Conservation (phyloP, 164 flowering plant species). For the Echeveria elegans region DNA sequence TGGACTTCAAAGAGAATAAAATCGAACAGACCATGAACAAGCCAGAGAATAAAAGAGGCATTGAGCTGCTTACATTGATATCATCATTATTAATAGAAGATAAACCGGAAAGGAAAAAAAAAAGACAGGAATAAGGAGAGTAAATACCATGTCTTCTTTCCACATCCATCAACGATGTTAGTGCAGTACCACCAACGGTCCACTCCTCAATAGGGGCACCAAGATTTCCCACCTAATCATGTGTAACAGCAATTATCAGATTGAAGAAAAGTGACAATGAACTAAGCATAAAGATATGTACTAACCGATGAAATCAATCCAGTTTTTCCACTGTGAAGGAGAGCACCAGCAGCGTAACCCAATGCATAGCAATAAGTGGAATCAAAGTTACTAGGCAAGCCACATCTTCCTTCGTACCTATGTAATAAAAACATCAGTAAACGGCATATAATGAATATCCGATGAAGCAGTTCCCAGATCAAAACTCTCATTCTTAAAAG, state of each 20-base stretch:
- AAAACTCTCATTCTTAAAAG: too few species aligned
- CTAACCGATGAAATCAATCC: slow-evolving; percentile 91
- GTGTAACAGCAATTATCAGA: not conserved
- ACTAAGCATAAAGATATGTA: slow-evolving; percentile 10
- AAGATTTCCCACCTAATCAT: slow-evolving; percentile 76
- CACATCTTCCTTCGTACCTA: slow-evolving; percentile 99
- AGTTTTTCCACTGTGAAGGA: slow-evolving; percentile 79
- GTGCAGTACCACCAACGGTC: slow-evolving; percentile 95
- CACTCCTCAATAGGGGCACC: slow-evolving; percentile 80
- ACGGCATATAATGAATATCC: too few species aligned
- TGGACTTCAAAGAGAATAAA: not conserved
- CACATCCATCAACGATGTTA: slow-evolving; percentile 91
- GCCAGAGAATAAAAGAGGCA: not conserved
- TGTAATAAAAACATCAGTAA: too few species aligned
- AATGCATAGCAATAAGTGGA: slow-evolving; percentile 84
- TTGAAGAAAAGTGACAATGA: not conserved
- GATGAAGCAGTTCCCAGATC: too few species aligned
- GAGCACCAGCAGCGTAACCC: slow-evolving; percentile 91
- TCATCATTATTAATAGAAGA: not conserved
- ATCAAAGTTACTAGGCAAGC: slow-evolving; percentile 91
- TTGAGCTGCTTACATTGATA: too few species aligned
- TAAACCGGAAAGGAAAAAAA: too few species aligned
- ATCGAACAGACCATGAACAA: not conserved
- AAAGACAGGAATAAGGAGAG: not conserved
- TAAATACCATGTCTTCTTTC: slow-evolving; percentile 91